Conservation (phyloP, 2,329 filamentous ascomycete species). For the Plectosphaerella sp. region DNA sequence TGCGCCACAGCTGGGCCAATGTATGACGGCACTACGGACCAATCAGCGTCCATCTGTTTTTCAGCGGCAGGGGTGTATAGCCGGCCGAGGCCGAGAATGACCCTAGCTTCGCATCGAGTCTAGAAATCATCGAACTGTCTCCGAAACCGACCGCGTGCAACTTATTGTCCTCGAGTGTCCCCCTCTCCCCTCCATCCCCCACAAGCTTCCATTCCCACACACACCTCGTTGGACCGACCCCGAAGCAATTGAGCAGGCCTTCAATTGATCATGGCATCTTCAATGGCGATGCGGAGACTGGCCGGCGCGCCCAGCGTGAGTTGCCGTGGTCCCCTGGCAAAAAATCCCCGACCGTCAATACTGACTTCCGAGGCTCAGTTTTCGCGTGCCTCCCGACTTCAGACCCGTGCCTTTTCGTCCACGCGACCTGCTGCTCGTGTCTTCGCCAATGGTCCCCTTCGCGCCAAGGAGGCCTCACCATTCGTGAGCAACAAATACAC, state of each 20-base stretch:
- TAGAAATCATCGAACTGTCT: conserved; percentile 1
- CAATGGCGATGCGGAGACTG: conserved; percentile 61
- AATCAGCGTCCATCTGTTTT: neutral
- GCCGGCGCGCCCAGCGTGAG: conserved; percentile 52
- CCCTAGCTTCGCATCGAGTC: neutral
- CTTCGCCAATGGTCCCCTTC: conserved; percentile 77
- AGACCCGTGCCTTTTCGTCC: conserved; percentile 79
- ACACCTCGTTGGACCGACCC: neutral
- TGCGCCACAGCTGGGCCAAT: neutral
- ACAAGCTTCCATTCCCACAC: neutral
- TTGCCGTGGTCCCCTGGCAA: conserved; percentile 16
- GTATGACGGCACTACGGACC: neutral
- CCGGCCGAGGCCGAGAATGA: conserved; percentile 1
- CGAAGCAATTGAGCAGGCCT: neutral
- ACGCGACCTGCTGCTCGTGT: conserved; percentile 80
- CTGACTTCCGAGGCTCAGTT: conserved; percentile 42
- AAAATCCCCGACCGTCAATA: conserved; percentile 13
- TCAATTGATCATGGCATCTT: conserved; percentile 49
- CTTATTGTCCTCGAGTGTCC: neutral
- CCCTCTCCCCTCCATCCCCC: neutral
- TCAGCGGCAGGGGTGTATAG: neutral
- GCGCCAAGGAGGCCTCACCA: conserved; percentile 88
- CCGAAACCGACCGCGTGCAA: neutral
- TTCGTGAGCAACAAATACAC: conserved; percentile 88
- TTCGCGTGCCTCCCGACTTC: conserved; percentile 56